phyloP scores from a whole-genome alignment of 2,329 filamentous ascomycete species.

The Didymella lethalis region DNA sequence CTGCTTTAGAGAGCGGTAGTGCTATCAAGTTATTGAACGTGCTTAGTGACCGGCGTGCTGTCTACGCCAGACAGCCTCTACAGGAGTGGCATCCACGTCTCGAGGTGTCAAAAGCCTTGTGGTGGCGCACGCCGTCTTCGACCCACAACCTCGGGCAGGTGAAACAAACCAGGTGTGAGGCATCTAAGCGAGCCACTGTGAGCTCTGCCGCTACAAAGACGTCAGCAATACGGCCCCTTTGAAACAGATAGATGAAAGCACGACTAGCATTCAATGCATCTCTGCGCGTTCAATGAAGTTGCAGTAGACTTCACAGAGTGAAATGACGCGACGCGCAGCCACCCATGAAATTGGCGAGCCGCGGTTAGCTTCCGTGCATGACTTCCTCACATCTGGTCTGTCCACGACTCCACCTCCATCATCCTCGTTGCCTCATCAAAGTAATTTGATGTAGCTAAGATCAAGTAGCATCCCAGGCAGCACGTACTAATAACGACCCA shows the following conservation, averaged over 20 bases:
- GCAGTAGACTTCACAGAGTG: not conserved
- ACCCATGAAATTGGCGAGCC: not conserved
- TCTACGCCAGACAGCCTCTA: not conserved
- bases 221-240: constrained; percentile 10
- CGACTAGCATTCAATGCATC: constrained; percentile 10
- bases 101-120: constrained; percentile 2
- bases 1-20: too few relatives aligned
- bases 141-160: constrained; percentile 11
- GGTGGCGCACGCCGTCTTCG: constrained; percentile 8
- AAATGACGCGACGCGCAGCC: constrained; percentile 3
- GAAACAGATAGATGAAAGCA: constrained; percentile 18
- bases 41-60: not conserved
- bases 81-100: not conserved
- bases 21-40: not conserved
- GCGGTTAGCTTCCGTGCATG: not conserved
- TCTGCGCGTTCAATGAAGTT: constrained; percentile 4
- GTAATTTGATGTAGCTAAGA: not conserved
- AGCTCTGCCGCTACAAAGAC: constrained; percentile 4
- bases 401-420: not conserved
- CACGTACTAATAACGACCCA: not conserved
- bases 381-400: constrained; percentile 10
- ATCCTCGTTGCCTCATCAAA: constrained; percentile 6
- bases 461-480: not conserved
- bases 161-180: constrained; percentile 15
- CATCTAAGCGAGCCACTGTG: constrained; percentile 9